phyloP scores from a whole-genome alignment of 768 basidiomycete species.

The Lactarius pseudohatsudake region DNA sequence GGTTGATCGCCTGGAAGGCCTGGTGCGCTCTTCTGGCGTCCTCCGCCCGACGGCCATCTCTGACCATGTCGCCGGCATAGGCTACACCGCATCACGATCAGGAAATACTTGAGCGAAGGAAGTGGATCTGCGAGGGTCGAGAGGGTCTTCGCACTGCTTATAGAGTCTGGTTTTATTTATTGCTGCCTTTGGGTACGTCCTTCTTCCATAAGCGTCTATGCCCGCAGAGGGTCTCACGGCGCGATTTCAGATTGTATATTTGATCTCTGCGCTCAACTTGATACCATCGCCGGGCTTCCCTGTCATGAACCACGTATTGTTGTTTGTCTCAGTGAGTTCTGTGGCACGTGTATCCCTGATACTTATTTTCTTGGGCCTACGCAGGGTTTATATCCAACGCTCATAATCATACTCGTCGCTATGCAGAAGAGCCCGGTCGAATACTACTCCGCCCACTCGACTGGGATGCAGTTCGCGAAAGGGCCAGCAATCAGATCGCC shows the following conservation, averaged over 20 bases:
- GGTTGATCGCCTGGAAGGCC: background rate
- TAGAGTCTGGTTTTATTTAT: conserved; percentile 21
- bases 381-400: conserved; percentile 17
- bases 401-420: conserved; percentile 21
- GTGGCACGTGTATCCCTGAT: background rate
- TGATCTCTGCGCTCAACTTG: conserved; percentile 3
- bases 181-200: conserved; percentile 18
- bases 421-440: conserved; percentile 25
- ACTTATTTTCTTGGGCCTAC: too few relatives aligned
- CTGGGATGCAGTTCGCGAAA: conserved; percentile 4
- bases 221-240: background rate
- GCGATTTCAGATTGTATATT: conserved; percentile 5
- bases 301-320: conserved; percentile 6
- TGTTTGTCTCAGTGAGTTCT: conserved; percentile 13
- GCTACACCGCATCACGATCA: background rate
- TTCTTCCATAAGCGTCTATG: background rate
- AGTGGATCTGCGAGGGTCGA: conserved; percentile 8
- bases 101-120: background rate
- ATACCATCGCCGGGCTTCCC: conserved; percentile 6
- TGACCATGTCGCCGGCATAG: background rate
- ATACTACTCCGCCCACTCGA: conserved; percentile 8
- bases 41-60: background rate
- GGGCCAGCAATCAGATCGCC: background rate
- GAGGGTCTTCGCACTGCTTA: conserved; percentile 15
- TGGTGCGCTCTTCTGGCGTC: background rate